Evolutionary conservation across 306 rosid species (phyloP), one percentile per base, ranked within the genome.

Genomic region (Crotalaria pallida): DNA sequence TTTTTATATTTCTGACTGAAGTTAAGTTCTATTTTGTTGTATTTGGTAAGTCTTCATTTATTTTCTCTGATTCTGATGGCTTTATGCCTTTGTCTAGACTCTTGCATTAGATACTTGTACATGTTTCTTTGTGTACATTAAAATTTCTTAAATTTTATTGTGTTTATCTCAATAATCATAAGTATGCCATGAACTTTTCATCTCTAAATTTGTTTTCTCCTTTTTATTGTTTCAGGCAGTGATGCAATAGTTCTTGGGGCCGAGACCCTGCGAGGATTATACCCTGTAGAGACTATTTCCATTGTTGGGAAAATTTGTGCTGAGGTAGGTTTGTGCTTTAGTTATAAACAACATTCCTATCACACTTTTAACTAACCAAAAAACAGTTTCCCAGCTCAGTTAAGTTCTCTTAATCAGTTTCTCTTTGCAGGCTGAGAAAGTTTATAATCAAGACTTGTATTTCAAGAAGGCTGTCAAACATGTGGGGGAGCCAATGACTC

Each of bases 181-280:
- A 34, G 34, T 6, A 17, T 29, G 60, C 40, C n/a, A 16, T 33
- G 24, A 7, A 47, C 60, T 12, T 51, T 53, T 45, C 29, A 12
- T 78, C 31, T 47, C 48, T 69, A 62, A 62, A 23, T 62, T 2
- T 40, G 24, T 58, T 24, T 33, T 43, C 1, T 69, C 23, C 22
- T 27, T 15, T 59, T 52, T 58, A 4, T 12, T 71, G 72, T 51
- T 61, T 67, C 89, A 92, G 97, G 97, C 22, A 88, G 93, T 68
- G 97, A 92, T 71, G 97, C 97, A 4, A 92, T 92, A 80, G 94
- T 92, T 80, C 82, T 92, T 26, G 97, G 97, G 71, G 97, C 97
- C 9, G 97, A 92, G 83, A 92, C 97, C 73, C 83, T 92, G 48
- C 96, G 96, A 52, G 97, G 97, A 70, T 76, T 84, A 61, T 92